Evolutionary conservation across 2,329 filamentous ascomycete genomes (phyloP), one percentile per base, ranked within the genome.

Genomic region (Penicillium verrucosum): DNA sequence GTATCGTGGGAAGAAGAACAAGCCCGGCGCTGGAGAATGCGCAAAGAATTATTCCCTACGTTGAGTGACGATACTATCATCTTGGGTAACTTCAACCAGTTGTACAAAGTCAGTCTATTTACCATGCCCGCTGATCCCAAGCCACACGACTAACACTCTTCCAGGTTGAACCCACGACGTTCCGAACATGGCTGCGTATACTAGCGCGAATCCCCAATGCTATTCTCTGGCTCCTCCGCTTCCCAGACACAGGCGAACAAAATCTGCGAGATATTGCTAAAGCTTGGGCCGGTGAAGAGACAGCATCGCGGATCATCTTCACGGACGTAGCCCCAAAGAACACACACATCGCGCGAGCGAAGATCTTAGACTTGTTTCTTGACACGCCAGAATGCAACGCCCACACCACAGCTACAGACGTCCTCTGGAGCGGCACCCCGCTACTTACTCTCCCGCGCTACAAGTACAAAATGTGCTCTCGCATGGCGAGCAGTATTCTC

Each of bases 301-400:
- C 97, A 12, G 93, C 93, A 5, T 87, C 83, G 41, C 89, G 94
- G 37, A 88, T 99, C 63, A 83, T 94, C 43, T 99, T 99, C 71
- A 99, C 94, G 6, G 94, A 99, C 70, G 94, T 99, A 12, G 94
- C 94, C 0, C 92, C 93, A 4, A 99, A 99, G 73, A 89, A 90
- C 64, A 86, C 92, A 63, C 94, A 99, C 73, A 99, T 99, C 63
- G 88, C 90, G 7, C 87, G 94, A 34, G 94, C 94, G 6, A 86
- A 92, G 23, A 85, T 99, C 29, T 93, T 93, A 70, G 94, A 99
- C 75, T 80, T 99, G 7, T 97, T 99, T 70, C 84, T 99, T 14
- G 94, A 99, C 74, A 99, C 94, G 0, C 92, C 94, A 1, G 94
- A 99, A 75, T 99, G 94, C 76, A 99, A 99, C 70, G 94, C 92